Evolutionary conservation across 495 filamentous ascomycete genomes (phyloP), one percentile per base, ranked within the genome.

Genomic region (Bacidia gigantensis): DNA sequence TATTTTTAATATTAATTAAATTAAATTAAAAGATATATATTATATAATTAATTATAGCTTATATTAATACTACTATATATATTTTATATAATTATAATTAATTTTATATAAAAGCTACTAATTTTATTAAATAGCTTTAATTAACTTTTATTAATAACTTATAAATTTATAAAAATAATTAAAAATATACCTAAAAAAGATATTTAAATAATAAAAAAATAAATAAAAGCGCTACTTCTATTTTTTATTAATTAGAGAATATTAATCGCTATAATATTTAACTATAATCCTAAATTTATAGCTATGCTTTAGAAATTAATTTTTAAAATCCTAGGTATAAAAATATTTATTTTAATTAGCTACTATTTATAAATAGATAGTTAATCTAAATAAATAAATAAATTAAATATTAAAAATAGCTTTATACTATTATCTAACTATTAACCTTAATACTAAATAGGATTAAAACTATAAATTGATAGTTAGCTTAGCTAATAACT

Each of bases 91-190:
- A 41, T 38, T 17, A 44, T 17, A 9, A 44, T 44, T 44, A 22
- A 44, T 9, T 18, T 35, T 49, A 49, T 22, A 48, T 41, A 3
- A 35, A 5, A 0, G 29, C 40, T 35, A 7, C 50, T 22, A 21
- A 50, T 35, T 24, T 54, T 39, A 48, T 42, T 10, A 54, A 49
- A 1, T 45, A 54, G 25, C n/a, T 22, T 24, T 29, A 42, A 52
- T 9, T 2, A 3, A 18, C 22, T 52, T 45, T 11, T 52, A 17
- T 24, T 2, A 2, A 23, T 14, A 32, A 46, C 2, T 45, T 44
- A 25, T 23, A 53, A 46, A 23, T 51, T 41, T 42, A 40, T 40
- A 18, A 51, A 51, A 42, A 22, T 40, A 3, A 3, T 51, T 51
- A 51, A 38, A 42, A 18, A 40, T 1, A 51, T 51, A 17, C 17